These are phyloP conservation scores for Hydrangea macrophylla DNA, from an alignment of 148 eudicot genomes.

Conservation along the genomic window DNA sequence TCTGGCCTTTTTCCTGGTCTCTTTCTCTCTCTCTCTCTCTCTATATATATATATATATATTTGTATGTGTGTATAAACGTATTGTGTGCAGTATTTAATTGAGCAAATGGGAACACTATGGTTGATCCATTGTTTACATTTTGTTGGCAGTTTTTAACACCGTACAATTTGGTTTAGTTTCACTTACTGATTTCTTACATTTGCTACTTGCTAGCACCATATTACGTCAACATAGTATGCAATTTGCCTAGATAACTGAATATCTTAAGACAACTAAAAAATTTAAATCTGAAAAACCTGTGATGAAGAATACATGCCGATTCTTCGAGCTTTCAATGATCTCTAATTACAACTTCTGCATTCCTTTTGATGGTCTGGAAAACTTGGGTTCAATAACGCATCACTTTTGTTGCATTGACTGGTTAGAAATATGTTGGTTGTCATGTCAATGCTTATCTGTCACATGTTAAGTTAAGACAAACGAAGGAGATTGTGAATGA, in stretches of 20 bases:
- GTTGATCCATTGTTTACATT: background rate
- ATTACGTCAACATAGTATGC: background rate
- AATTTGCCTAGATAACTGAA: background rate
- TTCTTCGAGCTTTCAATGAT: background rate
- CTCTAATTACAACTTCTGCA: background rate
- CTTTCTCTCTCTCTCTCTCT: too few species aligned
- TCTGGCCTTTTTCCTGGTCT: too few species aligned
- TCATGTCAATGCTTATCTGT: background rate
- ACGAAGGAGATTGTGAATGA: too few species aligned
- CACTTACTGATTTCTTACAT: background rate
- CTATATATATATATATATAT: background rate
- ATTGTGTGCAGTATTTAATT: too few species aligned
- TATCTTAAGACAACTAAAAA: background rate
- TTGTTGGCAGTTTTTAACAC: background rate
- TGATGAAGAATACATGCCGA: background rate
- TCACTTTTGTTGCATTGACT: background rate
- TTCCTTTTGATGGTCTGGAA: background rate
- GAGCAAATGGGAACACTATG: background rate
- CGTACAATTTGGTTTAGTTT: slow-evolving; percentile 1
- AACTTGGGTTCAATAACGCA: background rate
- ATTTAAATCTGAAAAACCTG: background rate
- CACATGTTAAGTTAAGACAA: too few species aligned
- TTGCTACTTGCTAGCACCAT: background rate
- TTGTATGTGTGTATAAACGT: background rate
- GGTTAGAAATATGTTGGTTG: background rate